These are phyloP conservation scores for Taphrina pruni DNA, from an alignment of 1,139 yeast species.

Conservation along the genomic window DNA sequence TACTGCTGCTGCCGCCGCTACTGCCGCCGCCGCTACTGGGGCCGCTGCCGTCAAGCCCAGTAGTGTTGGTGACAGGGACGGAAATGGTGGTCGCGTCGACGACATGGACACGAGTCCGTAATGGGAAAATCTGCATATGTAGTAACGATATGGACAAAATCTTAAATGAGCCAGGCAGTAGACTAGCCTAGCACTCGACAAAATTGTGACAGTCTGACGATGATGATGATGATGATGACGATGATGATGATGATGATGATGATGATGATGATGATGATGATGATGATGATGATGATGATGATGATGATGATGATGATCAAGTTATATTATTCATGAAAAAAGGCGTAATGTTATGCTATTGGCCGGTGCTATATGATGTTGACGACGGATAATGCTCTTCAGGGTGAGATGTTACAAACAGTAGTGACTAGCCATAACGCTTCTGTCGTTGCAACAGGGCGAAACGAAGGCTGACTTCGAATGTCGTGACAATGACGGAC, in stretches of 20 bases:
- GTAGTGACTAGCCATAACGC: not conserved
- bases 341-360: not conserved
- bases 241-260: too few relatives aligned
- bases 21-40: too few relatives aligned
- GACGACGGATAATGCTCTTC: not conserved
- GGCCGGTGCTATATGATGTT: not conserved
- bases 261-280: too few relatives aligned
- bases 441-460: conserved; percentile 37
- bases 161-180: too few relatives aligned
- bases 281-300: too few relatives aligned
- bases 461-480: conserved; percentile 41
- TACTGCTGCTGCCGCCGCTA: too few relatives aligned
- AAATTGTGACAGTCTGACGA: not conserved
- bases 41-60: too few relatives aligned
- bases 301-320: too few relatives aligned
- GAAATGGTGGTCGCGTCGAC: not conserved
- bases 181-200: too few relatives aligned
- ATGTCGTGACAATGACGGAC: conserved; percentile 52
- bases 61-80: not conserved
- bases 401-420: not conserved
- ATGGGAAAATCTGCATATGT: not conserved
- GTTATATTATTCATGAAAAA: not conserved
- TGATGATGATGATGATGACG: too few relatives aligned
- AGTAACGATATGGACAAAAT: too few relatives aligned
- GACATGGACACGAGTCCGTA: conserved; percentile 9